Percentiles rank a stretch among this genome's conserved stretches.
Conservation (phyloP, 495 filamentous ascomycete species). For the Penicillium desertorum region DNA sequence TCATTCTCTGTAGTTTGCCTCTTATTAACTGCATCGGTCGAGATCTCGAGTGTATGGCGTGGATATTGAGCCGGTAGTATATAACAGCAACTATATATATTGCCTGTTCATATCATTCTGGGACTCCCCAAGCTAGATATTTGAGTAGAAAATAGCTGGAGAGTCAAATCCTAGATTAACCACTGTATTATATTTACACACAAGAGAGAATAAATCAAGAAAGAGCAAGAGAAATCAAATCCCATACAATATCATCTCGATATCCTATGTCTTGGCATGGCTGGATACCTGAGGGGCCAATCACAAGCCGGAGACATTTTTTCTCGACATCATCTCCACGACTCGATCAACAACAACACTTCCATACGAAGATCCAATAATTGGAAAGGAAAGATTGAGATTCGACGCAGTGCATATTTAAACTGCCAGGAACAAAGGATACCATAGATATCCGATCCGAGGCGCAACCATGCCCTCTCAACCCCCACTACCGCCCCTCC, state of each 20-base stretch:
- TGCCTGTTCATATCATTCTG: not conserved
- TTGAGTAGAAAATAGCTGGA: not conserved
- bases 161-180: not conserved
- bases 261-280: conserved; percentile 13
- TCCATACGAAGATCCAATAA: not conserved
- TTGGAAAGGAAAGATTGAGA: not conserved
- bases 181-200: not conserved
- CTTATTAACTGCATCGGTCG: not conserved
- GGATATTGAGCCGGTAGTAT: not conserved
- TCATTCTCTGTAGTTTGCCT: not conserved
- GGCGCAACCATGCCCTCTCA: conserved; percentile 46
- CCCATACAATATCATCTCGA: not conserved
- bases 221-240: not conserved
- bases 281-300: conserved; percentile 26
- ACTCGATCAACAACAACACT: conserved; percentile 12
- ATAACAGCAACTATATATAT: conserved; percentile 1
- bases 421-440: no score
- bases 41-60: not conserved
- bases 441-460: not conserved
- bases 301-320: conserved; percentile 35
- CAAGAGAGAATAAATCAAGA: not conserved
- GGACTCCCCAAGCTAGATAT: not conserved
- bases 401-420: not conserved
- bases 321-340: conserved; percentile 32
- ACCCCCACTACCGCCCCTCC: conserved; percentile 62